phyloP scores from a whole-genome alignment of 1,284 basidiomycete species.

The Xerocomus nothofagi region DNA sequence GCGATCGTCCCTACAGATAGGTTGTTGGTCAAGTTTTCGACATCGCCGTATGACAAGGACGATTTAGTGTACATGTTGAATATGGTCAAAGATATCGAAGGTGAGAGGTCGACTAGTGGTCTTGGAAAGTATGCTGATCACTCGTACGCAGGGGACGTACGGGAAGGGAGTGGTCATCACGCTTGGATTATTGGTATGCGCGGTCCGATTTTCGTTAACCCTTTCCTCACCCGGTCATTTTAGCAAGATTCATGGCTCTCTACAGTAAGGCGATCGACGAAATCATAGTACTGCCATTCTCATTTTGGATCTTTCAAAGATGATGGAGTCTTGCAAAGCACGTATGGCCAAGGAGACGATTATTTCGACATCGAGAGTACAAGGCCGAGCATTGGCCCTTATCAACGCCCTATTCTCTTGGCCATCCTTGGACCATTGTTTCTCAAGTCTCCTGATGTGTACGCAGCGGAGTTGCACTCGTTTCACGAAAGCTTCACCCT shows the following conservation, averaged over 20 bases:
- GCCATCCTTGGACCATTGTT: slow-evolving; percentile 23
- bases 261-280: slow-evolving; percentile 24
- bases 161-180: slow-evolving; percentile 10
- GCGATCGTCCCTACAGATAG: slow-evolving; percentile 19
- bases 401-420: slow-evolving; percentile 22
- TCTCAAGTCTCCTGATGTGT: slow-evolving; percentile 30
- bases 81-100: slow-evolving; percentile 31
- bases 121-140: neutral
- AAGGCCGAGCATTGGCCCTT: slow-evolving; percentile 13
- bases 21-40: slow-evolving; percentile 34
- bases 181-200: slow-evolving; percentile 32
- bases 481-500: slow-evolving; percentile 30
- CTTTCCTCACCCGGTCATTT: neutral
- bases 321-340: slow-evolving; percentile 30
- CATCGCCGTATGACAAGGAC: slow-evolving; percentile 28
- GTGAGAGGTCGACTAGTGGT: slow-evolving; percentile 4
- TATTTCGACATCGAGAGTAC: slow-evolving; percentile 32
- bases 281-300: neutral
- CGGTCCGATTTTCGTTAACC: neutral
- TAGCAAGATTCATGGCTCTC: slow-evolving; percentile 33
- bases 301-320: slow-evolving; percentile 12
- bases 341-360: slow-evolving; percentile 34
- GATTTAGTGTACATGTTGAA: slow-evolving; percentile 29
- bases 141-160: slow-evolving; percentile 6
- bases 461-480: slow-evolving; percentile 27